Percentiles rank a stretch among this genome's conserved stretches.
phyloP scores from a whole-genome alignment of 164 flowering plant species.

The Sedum album region DNA sequence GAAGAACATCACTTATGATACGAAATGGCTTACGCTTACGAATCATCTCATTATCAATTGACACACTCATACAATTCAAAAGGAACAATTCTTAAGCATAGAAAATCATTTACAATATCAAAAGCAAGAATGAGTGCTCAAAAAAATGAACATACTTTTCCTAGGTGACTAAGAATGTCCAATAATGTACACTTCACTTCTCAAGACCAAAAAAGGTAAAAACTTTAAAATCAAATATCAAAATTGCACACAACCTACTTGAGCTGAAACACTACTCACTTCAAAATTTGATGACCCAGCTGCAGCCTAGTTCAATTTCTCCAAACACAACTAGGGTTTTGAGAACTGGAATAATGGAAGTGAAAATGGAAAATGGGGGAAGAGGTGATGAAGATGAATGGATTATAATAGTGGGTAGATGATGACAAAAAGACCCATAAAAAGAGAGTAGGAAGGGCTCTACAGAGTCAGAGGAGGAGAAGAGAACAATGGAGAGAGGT shows the following conservation, averaged over 20 bases:
- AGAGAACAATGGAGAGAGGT: no score
- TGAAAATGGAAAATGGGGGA: not conserved
- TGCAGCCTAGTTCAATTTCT: not conserved
- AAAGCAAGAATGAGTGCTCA: not conserved
- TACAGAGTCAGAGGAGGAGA: no score
- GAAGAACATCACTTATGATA: not conserved
- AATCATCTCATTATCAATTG: not conserved
- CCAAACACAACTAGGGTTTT: not conserved
- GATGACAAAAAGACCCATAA: slow-evolving; percentile 5
- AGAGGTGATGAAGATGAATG: not conserved
- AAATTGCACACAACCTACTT: not conserved
- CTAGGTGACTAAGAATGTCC: not conserved
- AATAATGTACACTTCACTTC: not conserved
- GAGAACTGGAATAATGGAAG: not conserved
- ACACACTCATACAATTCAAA: not conserved
- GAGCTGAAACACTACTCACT: not conserved
- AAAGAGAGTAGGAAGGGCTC: not conserved
- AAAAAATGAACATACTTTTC: not conserved
- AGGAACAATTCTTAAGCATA: not conserved
- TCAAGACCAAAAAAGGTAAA: not conserved
- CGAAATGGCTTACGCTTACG: not conserved
- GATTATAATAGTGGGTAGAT: not conserved
- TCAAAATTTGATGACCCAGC: not conserved
- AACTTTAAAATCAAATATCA: not conserved
- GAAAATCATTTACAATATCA: not conserved